Conservation (phyloP, 371 early-diverging fungal species). For the Apophysomyces elegans region DNA sequence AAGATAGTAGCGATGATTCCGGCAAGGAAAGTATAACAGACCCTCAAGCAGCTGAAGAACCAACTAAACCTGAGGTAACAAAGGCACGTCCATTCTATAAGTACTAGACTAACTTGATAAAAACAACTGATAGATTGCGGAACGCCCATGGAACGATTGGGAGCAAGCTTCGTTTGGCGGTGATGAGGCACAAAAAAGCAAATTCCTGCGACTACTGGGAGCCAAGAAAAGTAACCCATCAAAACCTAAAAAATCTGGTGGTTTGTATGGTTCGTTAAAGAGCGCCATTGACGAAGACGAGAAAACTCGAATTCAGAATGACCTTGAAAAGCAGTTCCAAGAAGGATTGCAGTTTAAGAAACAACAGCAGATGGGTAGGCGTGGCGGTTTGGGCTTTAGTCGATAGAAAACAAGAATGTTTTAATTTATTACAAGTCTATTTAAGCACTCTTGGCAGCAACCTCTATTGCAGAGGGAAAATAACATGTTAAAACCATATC, state of each 20-base stretch:
- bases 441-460: slow-evolving; percentile 35
- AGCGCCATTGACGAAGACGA: slow-evolving; percentile 54
- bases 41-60: not conserved
- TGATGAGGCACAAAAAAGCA: slow-evolving; percentile 46
- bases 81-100: too few species aligned
- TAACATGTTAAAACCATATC: not conserved
- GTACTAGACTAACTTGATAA: too few species aligned
- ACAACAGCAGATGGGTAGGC: slow-evolving; percentile 48
- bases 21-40: not conserved
- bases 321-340: slow-evolving; percentile 51
- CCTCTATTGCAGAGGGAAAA: slow-evolving; percentile 16
- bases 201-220: slow-evolving; percentile 53
- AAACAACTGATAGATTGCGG: slow-evolving; percentile 6
- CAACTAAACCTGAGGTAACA: not conserved
- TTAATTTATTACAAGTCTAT: slow-evolving; percentile 5
- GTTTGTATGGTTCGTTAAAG: slow-evolving; percentile 45
- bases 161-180: slow-evolving; percentile 52
- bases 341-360: slow-evolving; percentile 50
- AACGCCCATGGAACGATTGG: slow-evolving; percentile 56
- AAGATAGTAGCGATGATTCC: not conserved
- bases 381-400: slow-evolving; percentile 53
- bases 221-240: slow-evolving; percentile 36
- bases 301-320: slow-evolving; percentile 35
- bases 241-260: slow-evolving; percentile 29
- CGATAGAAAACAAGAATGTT: not conserved